These are phyloP conservation scores for Anastatica hierochuntica DNA, from an alignment of 345 rosid species.

Conservation along the genomic window DNA sequence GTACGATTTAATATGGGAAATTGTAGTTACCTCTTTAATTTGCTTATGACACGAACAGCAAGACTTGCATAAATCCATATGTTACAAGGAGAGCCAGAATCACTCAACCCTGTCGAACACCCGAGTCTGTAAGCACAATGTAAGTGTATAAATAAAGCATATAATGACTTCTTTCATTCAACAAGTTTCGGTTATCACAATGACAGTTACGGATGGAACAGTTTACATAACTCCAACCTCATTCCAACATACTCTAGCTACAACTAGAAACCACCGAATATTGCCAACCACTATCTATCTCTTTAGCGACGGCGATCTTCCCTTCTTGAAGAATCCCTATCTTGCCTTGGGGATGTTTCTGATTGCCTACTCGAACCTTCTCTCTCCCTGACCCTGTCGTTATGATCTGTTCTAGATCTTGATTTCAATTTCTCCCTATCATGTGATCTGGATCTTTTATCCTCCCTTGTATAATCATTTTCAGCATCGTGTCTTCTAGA, in stretches of 20 bases:
- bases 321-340: conserved; percentile 29
- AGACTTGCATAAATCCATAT: neutral
- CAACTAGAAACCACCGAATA: no score
- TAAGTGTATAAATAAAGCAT: no score
- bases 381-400: conserved; percentile 23
- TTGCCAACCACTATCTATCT: no score
- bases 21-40: neutral
- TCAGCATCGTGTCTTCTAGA: conserved; percentile 32
- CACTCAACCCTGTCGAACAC: no score
- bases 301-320: conserved; percentile 18
- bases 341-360: conserved; percentile 25
- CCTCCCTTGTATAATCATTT: conserved; percentile 30
- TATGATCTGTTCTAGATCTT: conserved; percentile 25
- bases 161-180: no score
- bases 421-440: conserved; percentile 10
- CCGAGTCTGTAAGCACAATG: no score
- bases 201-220: no score
- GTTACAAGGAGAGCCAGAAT: neutral
- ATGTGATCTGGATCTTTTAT: conserved; percentile 32
- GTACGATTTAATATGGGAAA: neutral
- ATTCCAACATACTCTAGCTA: no score
- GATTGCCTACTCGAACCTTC: conserved; percentile 31
- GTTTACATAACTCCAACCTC: no score
- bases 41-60: neutral
- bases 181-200: no score